Percentiles rank a stretch among this genome's conserved stretches.
phyloP scores from a whole-genome alignment of 2,329 filamentous ascomycete species.

The Venturia nashicola region DNA sequence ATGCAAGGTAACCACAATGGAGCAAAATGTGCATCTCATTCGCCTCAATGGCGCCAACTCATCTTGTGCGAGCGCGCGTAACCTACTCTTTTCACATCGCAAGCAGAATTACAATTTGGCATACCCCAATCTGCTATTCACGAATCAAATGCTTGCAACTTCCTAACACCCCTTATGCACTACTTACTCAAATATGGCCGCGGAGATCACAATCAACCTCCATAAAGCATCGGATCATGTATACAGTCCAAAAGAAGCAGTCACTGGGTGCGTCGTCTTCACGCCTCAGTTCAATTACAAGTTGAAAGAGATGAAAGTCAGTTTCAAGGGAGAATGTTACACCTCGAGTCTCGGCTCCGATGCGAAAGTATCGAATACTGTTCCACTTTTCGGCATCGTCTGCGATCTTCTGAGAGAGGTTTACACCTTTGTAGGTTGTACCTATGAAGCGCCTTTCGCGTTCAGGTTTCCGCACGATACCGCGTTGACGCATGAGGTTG shows the following conservation, averaged over 20 bases:
- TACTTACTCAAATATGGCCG: not conserved
- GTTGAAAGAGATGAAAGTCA: not conserved
- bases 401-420: not conserved
- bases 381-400: not conserved
- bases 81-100: not conserved
- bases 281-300: constrained; percentile 2
- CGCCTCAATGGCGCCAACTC: not conserved
- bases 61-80: not conserved
- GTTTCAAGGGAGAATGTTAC: constrained; percentile 4
- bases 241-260: constrained; percentile 4
- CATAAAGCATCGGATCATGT: not conserved
- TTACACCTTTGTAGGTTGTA: not conserved
- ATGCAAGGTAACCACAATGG: not conserved
- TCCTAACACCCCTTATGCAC: not conserved
- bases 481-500: not conserved
- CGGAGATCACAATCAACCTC: constrained; percentile 4
- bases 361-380: not conserved
- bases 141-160: not conserved
- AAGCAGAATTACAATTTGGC: constrained; percentile 1
- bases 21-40: not conserved
- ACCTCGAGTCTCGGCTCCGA: constrained; percentile 4
- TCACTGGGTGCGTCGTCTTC: constrained; percentile 3
- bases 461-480: constrained; percentile 1
- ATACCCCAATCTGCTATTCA: constrained; percentile 1
- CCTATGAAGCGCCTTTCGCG: constrained; percentile 7